Evolutionary conservation across 2,329 filamentous ascomycete genomes (phyloP), one percentile per base, ranked within the genome.

Genomic region (Colletotrichum phormii): DNA sequence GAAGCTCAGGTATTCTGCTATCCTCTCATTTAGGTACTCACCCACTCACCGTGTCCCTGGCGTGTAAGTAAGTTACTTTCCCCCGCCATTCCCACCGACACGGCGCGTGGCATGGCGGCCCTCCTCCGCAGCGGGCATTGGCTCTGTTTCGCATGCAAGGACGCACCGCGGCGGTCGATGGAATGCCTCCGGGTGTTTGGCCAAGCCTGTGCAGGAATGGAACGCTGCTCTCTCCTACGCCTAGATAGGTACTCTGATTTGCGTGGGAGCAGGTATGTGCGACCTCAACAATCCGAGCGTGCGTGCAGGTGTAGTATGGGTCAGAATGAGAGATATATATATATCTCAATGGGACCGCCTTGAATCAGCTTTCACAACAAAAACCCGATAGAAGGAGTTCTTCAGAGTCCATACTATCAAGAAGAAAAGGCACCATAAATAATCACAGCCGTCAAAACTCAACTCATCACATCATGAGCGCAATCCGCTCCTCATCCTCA

Each of bases 401-500:
- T 29, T 29, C 2, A 29, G 26, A 29, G 26, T 29, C 26, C 26
- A 29, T 5, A 29, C 26, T 4, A 29, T 29, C 26, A 5, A 60
- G 24, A 49, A 18, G 13, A 42, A 42, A 42, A 18, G 5, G 18
- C 37, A 8, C 3, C 37, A 13, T 42, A 15, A 18, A 42, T 6
- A 15, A 18, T 18, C 15, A 7, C 2, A 18, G 18, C 0, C 7
- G 15, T 18, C 37, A 42, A 18, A 42, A 18, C 37, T 13, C 9
- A 12, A 9, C 6, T 22, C 33, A 26, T 9, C 13, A 18, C 12
- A 70, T 37, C 46, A 73, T 72, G 71, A 72, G 67, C 42, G 67
- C 59, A 29, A 62, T 72, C 13, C 55, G 71, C n/a, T 67, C 73
- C 15, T 71, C 73, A 4, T 75, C 75, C 1, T 75, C 75, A 7